Conservation (phyloP, 2,329 filamentous ascomycete genomes). For the Fusarium gaditjirri region DNA sequence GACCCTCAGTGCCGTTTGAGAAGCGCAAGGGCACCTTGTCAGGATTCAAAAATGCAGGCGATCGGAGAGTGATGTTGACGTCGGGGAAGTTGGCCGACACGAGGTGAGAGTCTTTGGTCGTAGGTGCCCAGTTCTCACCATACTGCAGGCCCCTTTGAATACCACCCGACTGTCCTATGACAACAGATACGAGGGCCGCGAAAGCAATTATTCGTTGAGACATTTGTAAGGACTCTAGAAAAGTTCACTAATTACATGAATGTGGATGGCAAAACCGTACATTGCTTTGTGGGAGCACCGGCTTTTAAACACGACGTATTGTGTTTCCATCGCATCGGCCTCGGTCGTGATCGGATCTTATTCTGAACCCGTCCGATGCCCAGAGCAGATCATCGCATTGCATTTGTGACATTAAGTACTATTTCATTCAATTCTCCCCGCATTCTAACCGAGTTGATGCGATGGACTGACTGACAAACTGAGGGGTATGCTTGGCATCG, state of each 20-base stretch:
- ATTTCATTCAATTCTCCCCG: background rate
- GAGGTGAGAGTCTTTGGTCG: background rate
- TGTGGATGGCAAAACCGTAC: accelerated
- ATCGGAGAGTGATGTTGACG: conserved; percentile 13
- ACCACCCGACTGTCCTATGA: background rate
- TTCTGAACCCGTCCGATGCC: background rate
- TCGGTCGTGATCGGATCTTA: background rate
- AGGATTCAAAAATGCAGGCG: background rate
- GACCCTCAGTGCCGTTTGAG: background rate
- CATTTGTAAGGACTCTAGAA: background rate
- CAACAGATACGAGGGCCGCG: background rate
- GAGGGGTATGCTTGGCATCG: conserved; percentile 22
- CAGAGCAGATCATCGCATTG: background rate
- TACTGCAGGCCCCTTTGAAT: conserved; percentile 14
- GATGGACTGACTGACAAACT: background rate
- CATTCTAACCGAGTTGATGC: background rate
- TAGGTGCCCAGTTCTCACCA: conserved; percentile 21
- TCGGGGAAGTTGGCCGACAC: conserved; percentile 16
- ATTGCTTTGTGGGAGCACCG: no score
- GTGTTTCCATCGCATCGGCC: accelerated
- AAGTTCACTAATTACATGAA: accelerated
- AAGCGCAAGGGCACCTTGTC: background rate
- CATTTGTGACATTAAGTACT: background rate
- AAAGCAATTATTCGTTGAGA: background rate
- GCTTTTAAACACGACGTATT: background rate